phyloP scores from a whole-genome alignment of 345 rosid species.

The Acer yangbiense region DNA sequence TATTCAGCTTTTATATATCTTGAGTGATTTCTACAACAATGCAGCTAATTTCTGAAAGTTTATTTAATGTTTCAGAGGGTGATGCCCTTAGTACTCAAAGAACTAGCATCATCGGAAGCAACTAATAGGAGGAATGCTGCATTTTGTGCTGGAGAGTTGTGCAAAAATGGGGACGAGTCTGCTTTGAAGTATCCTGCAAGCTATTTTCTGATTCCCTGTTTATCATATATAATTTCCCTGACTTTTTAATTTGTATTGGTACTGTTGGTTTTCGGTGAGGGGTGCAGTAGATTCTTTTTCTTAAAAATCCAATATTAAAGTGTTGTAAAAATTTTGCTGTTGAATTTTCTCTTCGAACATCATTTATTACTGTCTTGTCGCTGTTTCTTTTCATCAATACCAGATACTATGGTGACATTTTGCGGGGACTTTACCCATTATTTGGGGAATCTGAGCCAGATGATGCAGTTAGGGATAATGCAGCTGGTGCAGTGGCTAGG shows the following conservation, averaged over 20 bases:
- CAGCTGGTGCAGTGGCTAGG: constrained; percentile 98
- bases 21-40: constrained; percentile 11
- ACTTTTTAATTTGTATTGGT: neutral
- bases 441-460: constrained; percentile 97
- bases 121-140: constrained; percentile 99
- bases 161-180: constrained; percentile 92
- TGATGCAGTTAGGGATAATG: constrained; percentile 94
- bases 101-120: constrained; percentile 76
- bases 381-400: constrained; percentile 43
- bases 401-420: constrained; percentile 78
- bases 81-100: constrained; percentile 92
- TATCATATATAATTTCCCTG: neutral
- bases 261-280: neutral
- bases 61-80: constrained; percentile 60
- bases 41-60: constrained; percentile 28
- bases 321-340: constrained; percentile 6
- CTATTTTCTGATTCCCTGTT: neutral
- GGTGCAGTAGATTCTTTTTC: neutral
- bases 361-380: constrained; percentile 2
- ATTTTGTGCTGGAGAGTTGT: constrained; percentile 94
- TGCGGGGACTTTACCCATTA: constrained; percentile 73
- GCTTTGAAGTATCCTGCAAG: constrained; percentile 75
- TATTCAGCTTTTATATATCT: neutral
- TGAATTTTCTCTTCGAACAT: constrained; percentile 15
- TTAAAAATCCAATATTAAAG: neutral